Evolutionary conservation across 2,329 filamentous ascomycete genomes (phyloP).

Genomic region (Pyrenochaeta sp.): DNA sequence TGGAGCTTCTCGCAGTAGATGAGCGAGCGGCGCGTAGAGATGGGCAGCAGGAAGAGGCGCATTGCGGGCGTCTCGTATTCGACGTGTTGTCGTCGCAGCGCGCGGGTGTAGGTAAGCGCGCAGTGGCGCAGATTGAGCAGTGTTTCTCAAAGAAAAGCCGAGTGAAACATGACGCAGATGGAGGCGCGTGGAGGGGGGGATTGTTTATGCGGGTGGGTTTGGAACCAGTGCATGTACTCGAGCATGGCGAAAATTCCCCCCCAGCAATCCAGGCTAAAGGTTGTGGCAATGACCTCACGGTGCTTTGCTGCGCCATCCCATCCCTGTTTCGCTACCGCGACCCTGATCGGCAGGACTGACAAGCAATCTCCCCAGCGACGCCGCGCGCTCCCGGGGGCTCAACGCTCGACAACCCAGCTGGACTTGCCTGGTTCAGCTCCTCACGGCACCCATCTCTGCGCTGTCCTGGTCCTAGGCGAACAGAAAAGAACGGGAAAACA

Average conservation of each 20-base stretch:
- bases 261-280: conserved; percentile 4
- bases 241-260: conserved; percentile 4
- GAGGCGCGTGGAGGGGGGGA: conserved; percentile 18
- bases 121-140: conserved; percentile 24
- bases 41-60: conserved; percentile 92
- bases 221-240: conserved; percentile 7
- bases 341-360: conserved; percentile 9
- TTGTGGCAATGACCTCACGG: conserved; percentile 5
- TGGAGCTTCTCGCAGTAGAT: conserved; percentile 87
- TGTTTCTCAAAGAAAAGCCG: conserved; percentile 18
- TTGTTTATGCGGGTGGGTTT: background rate
- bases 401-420: background rate
- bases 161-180: conserved; percentile 26
- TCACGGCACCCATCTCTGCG: background rate
- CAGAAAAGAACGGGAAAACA: no score
- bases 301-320: conserved; percentile 16
- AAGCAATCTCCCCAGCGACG: conserved; percentile 20
- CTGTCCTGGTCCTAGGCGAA: background rate
- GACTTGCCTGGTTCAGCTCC: background rate
- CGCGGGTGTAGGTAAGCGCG: conserved; percentile 20
- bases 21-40: conserved; percentile 88
- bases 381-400: background rate
- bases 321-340: conserved; percentile 25
- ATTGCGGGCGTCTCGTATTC: conserved; percentile 58
- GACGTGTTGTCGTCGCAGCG: conserved; percentile 6